Percentiles rank a stretch among this genome's conserved stretches.
These are phyloP conservation scores for Aureobasidium subglaciale DNA, from an alignment of 2,329 filamentous ascomycete genomes.

Conservation along the genomic window DNA sequence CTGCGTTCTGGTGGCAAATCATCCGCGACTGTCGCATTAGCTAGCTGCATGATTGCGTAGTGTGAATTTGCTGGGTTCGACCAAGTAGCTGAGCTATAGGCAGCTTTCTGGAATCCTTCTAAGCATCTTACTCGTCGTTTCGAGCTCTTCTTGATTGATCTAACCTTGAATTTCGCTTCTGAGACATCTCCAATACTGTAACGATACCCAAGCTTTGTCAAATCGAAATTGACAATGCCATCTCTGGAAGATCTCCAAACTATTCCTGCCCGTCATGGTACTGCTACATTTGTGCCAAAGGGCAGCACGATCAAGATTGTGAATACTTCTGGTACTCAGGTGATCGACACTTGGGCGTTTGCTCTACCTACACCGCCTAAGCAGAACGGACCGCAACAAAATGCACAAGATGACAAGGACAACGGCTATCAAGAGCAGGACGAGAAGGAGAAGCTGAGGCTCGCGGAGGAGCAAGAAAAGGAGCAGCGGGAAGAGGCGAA, in stretches of 20 bases:
- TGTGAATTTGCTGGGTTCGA: background rate
- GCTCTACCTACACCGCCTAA: slow-evolving; percentile 39
- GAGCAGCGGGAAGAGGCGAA: slow-evolving; percentile 19
- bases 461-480: slow-evolving; percentile 19
- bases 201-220: background rate
- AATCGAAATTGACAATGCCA: background rate
- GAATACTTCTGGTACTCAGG: slow-evolving; percentile 45
- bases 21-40: background rate
- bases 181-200: background rate
- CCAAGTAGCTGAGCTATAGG: background rate
- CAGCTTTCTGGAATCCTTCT: slow-evolving; percentile 7
- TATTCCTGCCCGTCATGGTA: slow-evolving; percentile 43
- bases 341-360: slow-evolving; percentile 45
- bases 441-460: slow-evolving; percentile 29
- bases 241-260: slow-evolving; percentile 27
- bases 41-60: slow-evolving; percentile 11
- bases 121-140: background rate
- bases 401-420: slow-evolving; percentile 19
- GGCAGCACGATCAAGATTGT: slow-evolving; percentile 44
- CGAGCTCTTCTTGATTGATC: background rate
- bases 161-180: background rate
- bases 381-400: slow-evolving; percentile 25
- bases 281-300: slow-evolving; percentile 44
- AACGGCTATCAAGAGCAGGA: slow-evolving; percentile 19
- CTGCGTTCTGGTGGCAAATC: slow-evolving; percentile 7